Conservation (phyloP, 2,329 filamentous ascomycete genomes). For the Oidium heveae region DNA sequence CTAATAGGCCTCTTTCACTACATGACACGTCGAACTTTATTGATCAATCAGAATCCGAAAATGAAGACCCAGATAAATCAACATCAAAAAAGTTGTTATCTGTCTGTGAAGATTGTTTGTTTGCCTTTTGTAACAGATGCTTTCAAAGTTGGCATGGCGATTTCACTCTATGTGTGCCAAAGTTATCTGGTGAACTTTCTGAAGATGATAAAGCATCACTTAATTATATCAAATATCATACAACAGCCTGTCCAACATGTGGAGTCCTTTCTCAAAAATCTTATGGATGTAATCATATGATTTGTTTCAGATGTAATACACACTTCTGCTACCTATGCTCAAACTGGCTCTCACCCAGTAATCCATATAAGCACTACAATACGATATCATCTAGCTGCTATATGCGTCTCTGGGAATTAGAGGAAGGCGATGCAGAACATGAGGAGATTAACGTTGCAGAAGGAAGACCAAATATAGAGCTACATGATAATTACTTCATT, state of each 20-base stretch:
- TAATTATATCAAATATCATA: constrained; percentile 60
- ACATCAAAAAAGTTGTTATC: constrained; percentile 37
- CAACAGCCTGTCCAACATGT: constrained; percentile 76
- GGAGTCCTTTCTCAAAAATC: constrained; percentile 67
- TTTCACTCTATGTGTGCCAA: constrained; percentile 41
- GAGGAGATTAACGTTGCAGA: constrained; percentile 10
- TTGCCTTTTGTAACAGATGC: constrained; percentile 60
- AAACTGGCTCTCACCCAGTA: constrained; percentile 54
- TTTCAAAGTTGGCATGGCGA: constrained; percentile 79
- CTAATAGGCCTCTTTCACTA: constrained; percentile 43
- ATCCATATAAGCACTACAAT: constrained; percentile 83
- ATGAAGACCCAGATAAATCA: constrained; percentile 5
- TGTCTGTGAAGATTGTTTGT: constrained; percentile 70
- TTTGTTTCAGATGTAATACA: constrained; percentile 64
- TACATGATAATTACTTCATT: constrained; percentile 3
- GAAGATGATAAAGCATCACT: constrained; percentile 69
- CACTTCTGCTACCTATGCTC: constrained; percentile 94
- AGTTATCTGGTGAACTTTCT: constrained; percentile 43
- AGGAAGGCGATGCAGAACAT: constrained; percentile 43
- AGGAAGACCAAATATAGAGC: not conserved
- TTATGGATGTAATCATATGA: constrained; percentile 92
- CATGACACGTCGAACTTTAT: constrained; percentile 17
- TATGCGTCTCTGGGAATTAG: constrained; percentile 72
- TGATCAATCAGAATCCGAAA: constrained; percentile 24
- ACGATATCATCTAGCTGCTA: constrained; percentile 44